Conservation (phyloP, 352 stramenopile species). For the Pythium vanterpoolii region DNA sequence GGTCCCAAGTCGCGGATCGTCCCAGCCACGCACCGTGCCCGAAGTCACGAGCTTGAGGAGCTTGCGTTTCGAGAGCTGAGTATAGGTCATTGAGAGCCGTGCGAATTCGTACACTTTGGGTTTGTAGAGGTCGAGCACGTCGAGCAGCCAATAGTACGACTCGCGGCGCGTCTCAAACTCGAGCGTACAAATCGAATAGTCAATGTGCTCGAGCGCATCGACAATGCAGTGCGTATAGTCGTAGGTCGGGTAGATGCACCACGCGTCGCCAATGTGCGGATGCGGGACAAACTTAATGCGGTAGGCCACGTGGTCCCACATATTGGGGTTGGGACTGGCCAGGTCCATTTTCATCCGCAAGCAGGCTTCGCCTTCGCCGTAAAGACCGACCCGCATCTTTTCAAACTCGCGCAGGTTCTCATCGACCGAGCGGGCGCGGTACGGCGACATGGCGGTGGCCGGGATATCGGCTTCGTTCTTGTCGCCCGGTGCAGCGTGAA, state of each 20-base stretch:
- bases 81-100: constrained; percentile 97
- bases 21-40: constrained; percentile 87
- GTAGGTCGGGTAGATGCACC: constrained; percentile 99
- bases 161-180: constrained; percentile 99
- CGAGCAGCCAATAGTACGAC: constrained; percentile 99
- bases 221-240: constrained; percentile 99
- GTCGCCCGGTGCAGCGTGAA: constrained; percentile 53
- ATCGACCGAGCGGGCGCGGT: constrained; percentile 89
- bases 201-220: constrained; percentile 98
- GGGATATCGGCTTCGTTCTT: constrained; percentile 60
- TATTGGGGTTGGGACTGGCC: constrained; percentile 97
- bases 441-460: constrained; percentile 81
- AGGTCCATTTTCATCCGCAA: constrained; percentile 99
- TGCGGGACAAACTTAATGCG: constrained; percentile 98
- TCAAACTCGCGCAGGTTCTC: constrained; percentile 97
- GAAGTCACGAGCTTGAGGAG: constrained; percentile 97
- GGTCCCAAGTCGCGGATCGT: constrained; percentile 97
- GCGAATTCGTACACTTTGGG: constrained; percentile 97
- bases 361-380: constrained; percentile 87
- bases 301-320: constrained; percentile 98
- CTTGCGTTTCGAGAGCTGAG: constrained; percentile 98
- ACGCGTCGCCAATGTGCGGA: constrained; percentile 96
- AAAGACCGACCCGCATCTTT: constrained; percentile 94
- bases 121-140: constrained; percentile 97
- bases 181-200: constrained; percentile 99